Evolutionary conservation across 2,329 filamentous ascomycete species (phyloP), one percentile per base, ranked within the genome.

Genomic region (Penicillium sp.): DNA sequence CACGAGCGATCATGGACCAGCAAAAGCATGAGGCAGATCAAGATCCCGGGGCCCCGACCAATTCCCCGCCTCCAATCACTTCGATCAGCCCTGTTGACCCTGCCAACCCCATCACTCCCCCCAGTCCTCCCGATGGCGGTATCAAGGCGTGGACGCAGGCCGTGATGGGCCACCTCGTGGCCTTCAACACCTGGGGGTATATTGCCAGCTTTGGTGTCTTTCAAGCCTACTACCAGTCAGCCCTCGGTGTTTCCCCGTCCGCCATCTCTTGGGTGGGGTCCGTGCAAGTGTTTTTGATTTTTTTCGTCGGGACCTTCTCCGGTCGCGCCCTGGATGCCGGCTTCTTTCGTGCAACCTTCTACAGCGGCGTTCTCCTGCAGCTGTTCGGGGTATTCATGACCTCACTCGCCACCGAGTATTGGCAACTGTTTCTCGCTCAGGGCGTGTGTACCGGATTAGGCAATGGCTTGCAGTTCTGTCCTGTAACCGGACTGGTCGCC

Each of bases 101-200:
- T 19, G 13, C 23, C 3, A 23, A 40, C 10, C 36, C 36, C 36
- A 3, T 40, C 19, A 40, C 6, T 6, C 13, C 37, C 19, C 19
- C 16, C 40, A 18, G 16, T 23, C 63, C 57, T 18, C 62, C 60
- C 0, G 63, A 67, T 23, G 62, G 60, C 9, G 63, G 64, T 11
- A 7, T 58, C 3, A 50, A 58, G n/a, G 63, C 61, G 47, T 67
- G 62, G 62, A 58, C 55, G 11, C 59, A 60, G 31, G 49, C 47
- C 8, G 16, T 52, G 1, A 54, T 60, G 52, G 49, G 47, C 18
- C 59, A 61, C 39, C 23, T 61, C 7, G 57, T 60, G n/a, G 44
- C 24, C 9, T 58, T 61, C 13, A 60, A 58, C 21, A 58, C 59
- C 19, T 61, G 57, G 57, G 59, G 59, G 2, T 55, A 55, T 10